phyloP scores from a whole-genome alignment of 1,284 basidiomycete species.

The Sporisorium reilianum region DNA sequence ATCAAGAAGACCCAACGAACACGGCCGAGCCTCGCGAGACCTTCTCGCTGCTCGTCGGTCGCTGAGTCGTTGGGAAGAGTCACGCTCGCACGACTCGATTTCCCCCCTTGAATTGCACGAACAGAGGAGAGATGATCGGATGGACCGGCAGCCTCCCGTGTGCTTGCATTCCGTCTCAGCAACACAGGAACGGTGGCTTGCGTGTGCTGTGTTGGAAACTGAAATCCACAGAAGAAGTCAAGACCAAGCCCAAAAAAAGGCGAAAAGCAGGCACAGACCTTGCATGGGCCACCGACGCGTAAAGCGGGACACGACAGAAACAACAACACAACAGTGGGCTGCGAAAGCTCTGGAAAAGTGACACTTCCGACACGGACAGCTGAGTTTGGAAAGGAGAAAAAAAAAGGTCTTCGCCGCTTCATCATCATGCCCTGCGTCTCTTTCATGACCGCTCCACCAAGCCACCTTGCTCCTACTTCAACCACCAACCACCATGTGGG shows the following conservation, averaged over 20 bases:
- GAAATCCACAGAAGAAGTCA: too few species aligned
- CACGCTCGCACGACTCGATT: too few species aligned
- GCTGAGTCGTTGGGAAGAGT: background rate
- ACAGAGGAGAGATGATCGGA: background rate
- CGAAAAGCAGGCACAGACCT: too few species aligned
- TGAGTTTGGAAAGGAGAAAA: background rate
- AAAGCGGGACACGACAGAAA: background rate
- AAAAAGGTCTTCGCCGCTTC: background rate
- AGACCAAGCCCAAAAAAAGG: too few species aligned
- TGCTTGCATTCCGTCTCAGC: too few species aligned
- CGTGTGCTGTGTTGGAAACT: too few species aligned
- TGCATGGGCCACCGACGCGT: background rate
- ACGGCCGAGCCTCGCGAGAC: background rate
- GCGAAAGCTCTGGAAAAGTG: background rate
- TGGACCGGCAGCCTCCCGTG: background rate
- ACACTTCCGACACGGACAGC: background rate
- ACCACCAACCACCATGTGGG: constrained; percentile 5
- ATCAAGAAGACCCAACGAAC: background rate
- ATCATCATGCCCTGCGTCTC: background rate
- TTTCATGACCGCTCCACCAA: constrained; percentile 1
- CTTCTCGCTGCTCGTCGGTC: background rate
- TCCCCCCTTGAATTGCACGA: background rate
- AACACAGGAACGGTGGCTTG: too few species aligned
- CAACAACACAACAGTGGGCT: too few species aligned
- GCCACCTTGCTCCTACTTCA: background rate